A percentile compares a stretch with the other conserved stretches of the same genome.
Conservation (phyloP, 768 basidiomycete genomes). For the Botryobasidium botryosum region DNA sequence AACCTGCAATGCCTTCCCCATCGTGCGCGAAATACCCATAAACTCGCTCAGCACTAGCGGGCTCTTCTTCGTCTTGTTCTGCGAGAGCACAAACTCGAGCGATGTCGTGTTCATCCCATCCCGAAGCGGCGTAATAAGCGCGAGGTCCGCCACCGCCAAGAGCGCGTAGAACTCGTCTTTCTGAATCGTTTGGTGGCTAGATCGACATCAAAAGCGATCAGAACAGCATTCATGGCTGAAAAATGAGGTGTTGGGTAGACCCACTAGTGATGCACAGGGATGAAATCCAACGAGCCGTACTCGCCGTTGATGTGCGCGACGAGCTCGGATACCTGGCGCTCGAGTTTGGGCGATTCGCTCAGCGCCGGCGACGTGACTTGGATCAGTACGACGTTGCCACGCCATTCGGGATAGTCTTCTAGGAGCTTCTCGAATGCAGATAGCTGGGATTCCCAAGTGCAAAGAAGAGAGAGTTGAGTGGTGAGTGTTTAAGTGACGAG, state of each 20-base stretch:
- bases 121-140: conserved; percentile 84
- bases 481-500: background rate
- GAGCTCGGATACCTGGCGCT: conserved; percentile 82
- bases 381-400: conserved; percentile 51
- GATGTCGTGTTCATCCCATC: conserved; percentile 99
- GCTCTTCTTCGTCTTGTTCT: conserved; percentile 63
- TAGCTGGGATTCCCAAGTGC: no score
- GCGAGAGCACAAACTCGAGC: conserved; percentile 96
- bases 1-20: conserved; percentile 75
- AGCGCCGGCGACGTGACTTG: conserved; percentile 91
- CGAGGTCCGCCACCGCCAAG: conserved; percentile 81
- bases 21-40: conserved; percentile 90
- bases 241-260: conserved; percentile 20
- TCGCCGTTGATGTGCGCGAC: conserved; percentile 93
- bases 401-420: conserved; percentile 88
- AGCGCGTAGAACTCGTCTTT: conserved; percentile 97
- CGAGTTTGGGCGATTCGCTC: conserved; percentile 83
- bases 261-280: conserved; percentile 95
- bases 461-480: background rate
- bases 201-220: background rate
- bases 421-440: conserved; percentile 92
- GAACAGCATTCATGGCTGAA: background rate
- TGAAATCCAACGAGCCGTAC: conserved; percentile 86
- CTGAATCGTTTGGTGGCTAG: conserved; percentile 88
- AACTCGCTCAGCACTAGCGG: conserved; percentile 92